Base-by-base conservation (phyloP, 2,329 filamentous ascomycete species). In the Rhynchosporium secalis region DNA sequence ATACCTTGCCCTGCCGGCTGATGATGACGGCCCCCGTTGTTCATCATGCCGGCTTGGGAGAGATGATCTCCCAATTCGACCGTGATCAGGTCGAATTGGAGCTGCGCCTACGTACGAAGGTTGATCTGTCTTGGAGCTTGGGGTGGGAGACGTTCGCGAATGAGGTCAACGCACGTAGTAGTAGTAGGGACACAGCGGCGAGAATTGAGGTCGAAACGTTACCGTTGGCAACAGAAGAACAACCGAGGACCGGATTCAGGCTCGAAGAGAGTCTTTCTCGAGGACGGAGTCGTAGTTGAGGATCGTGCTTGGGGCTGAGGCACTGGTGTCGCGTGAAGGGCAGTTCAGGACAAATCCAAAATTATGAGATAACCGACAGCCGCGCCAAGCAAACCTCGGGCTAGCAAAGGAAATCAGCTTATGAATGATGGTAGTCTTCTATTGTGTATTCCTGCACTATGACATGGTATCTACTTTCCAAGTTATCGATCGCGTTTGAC, bases 1-100 rank as follows among this genome's bases (percentile, higher is more conserved):
- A 75, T 73, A 76, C 81, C 81, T 78, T 87, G 86, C 83, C 88
- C 88, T 85, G 86, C 86, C 85, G 87, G 86, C 86, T 89, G 86
- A 88, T 88, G 86, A 83, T 81, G 83, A 78, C 81, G 33, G 6
- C 33, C 33, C 33, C 33, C 33, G 33, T 36, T 81, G 80, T 86
- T 89, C 88, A 91, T 91, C 87, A 83, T 90, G 84, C 85, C 86
- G 85, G 84, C 83, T 78, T 84, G 82, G 83, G 83, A 76, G 70
- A 47, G 45, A 43, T 47, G 41, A 66, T 58, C 58, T 60, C 66
- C 65, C 66, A 67, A 68, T 63, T 64, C 66, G 63, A 69, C 60
- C 70, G 68, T 62, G 67, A 71, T 66, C 62, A 57, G 60, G 57
- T 65, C 61, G 68, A 60, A 52, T 62, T 65, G 66, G 61, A 64